Percentiles rank a stretch among this genome's conserved stretches.
Conservation (phyloP, 2,329 filamentous ascomycete genomes). For the Ophiostoma perfectum region DNA sequence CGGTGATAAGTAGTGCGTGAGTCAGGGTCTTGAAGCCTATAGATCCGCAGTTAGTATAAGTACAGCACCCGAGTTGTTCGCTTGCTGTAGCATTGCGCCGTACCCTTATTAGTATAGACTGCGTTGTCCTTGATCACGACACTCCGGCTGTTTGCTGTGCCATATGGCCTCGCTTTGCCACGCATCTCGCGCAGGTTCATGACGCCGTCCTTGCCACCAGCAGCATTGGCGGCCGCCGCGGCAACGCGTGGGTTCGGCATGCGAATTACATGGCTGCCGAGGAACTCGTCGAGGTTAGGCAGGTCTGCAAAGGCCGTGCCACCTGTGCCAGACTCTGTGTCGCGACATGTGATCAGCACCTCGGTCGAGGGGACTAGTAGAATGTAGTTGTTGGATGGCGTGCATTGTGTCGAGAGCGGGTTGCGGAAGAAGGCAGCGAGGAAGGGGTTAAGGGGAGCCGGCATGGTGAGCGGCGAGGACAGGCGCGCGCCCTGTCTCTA, state of each 20-base stretch:
- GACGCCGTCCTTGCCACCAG: conserved; percentile 51
- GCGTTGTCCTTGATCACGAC: conserved; percentile 91
- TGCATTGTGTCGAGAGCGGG: conserved; percentile 84
- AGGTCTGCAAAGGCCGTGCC: conserved; percentile 66
- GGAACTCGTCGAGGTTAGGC: conserved; percentile 84
- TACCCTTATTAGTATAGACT: conserved; percentile 87
- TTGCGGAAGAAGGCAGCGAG: conserved; percentile 98
- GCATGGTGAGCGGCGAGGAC: conserved; percentile 22
- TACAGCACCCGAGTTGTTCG: not conserved
- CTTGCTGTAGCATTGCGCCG: conserved; percentile 38
- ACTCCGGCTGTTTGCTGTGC: conserved; percentile 85
- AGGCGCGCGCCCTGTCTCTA: not conserved
- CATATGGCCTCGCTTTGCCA: conserved; percentile 90
- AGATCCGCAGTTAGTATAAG: conserved; percentile 8
- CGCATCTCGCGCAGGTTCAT: conserved; percentile 76
- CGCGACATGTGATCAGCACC: conserved; percentile 78
- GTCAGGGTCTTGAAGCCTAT: conserved; percentile 85
- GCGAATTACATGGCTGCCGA: conserved; percentile 92
- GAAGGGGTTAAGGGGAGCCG: conserved; percentile 84
- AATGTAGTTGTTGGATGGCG: conserved; percentile 84
- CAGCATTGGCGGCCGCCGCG: conserved; percentile 42
- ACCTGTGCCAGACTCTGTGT: conserved; percentile 66
- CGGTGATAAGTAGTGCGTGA: conserved; percentile 79
- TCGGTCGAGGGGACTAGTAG: conserved; percentile 92
- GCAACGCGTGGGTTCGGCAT: conserved; percentile 52